phyloP scores from a whole-genome alignment of 2,329 filamentous ascomycete genomes.

The Epichloe sylvatica region DNA sequence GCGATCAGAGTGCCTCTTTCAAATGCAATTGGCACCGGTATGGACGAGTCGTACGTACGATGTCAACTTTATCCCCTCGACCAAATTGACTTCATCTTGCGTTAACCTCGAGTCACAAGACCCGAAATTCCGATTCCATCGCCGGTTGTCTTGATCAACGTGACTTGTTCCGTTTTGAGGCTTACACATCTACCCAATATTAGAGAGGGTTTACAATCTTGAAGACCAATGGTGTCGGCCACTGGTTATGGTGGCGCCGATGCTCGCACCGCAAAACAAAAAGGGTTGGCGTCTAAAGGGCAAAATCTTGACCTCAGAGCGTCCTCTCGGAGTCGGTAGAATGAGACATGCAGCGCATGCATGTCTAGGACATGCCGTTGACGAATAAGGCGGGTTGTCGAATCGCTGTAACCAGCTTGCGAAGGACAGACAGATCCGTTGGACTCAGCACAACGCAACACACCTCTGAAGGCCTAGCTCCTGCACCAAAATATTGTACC shows the following conservation, averaged over 20 bases:
- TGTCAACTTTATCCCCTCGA: neutral
- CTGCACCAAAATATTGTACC: neutral
- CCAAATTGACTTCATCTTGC: neutral
- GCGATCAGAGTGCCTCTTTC: neutral
- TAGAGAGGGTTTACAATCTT: neutral
- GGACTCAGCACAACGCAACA: neutral
- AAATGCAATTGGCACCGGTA: neutral
- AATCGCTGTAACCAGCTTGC: neutral
- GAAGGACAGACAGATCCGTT: too few relatives aligned
- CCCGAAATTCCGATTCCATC: neutral
- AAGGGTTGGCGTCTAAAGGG: conserved; percentile 8
- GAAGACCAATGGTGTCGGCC: neutral
- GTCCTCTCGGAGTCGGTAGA: conserved; percentile 20
- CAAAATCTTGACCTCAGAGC: conserved; percentile 15
- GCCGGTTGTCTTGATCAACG: neutral
- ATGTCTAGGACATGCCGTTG: conserved; percentile 22
- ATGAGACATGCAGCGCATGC: conserved; percentile 23
- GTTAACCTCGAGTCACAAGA: neutral
- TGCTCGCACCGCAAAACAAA: conserved; percentile 8
- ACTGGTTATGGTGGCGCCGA: conserved; percentile 1
- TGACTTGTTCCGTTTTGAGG: neutral
- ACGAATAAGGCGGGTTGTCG: conserved; percentile 9
- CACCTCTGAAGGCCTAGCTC: neutral
- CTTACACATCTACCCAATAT: neutral
- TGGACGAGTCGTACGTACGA: neutral